Percentiles rank a stretch among this genome's conserved stretches.
These are phyloP conservation scores for Penicillium sclerotiorum DNA, from an alignment of 2,329 filamentous ascomycete species.

Conservation along the genomic window DNA sequence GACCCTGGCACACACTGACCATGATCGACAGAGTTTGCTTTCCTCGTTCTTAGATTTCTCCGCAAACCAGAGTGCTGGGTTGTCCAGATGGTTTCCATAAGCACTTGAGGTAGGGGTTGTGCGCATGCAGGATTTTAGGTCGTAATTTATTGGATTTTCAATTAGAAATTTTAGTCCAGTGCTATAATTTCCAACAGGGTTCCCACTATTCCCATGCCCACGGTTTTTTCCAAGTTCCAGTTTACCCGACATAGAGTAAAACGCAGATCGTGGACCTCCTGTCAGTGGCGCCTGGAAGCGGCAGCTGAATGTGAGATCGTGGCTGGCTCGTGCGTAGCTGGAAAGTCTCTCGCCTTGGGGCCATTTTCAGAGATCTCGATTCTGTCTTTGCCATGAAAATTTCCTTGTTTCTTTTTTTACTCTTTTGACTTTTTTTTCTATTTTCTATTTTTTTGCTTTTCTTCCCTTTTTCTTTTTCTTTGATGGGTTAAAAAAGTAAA, in stretches of 20 bases:
- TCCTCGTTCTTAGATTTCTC: background rate
- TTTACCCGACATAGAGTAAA: background rate
- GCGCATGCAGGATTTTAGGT: too few species aligned
- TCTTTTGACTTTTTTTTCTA: background rate
- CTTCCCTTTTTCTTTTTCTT: background rate
- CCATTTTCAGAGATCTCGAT: background rate
- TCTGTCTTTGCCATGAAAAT: background rate
- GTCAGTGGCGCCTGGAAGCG: conserved; percentile 16
- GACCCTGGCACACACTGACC: too few species aligned
- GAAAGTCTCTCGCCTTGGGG: background rate
- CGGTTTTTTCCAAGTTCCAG: background rate
- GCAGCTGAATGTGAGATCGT: conserved; percentile 19
- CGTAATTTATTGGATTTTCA: too few species aligned
- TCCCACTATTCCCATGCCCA: too few species aligned
- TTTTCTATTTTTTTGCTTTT: background rate
- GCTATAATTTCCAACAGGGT: too few species aligned
- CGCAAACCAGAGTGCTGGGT: background rate
- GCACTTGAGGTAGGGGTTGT: too few species aligned
- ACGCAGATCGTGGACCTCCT: conserved; percentile 11
- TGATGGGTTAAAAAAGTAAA: background rate
- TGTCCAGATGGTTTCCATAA: background rate
- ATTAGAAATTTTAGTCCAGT: too few species aligned
- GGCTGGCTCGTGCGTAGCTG: conserved; percentile 19
- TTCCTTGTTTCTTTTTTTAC: background rate
- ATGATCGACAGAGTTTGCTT: background rate